These are phyloP conservation scores for Hypoxylon intermedium DNA, from an alignment of 495 filamentous ascomycete genomes.

Conservation along the genomic window DNA sequence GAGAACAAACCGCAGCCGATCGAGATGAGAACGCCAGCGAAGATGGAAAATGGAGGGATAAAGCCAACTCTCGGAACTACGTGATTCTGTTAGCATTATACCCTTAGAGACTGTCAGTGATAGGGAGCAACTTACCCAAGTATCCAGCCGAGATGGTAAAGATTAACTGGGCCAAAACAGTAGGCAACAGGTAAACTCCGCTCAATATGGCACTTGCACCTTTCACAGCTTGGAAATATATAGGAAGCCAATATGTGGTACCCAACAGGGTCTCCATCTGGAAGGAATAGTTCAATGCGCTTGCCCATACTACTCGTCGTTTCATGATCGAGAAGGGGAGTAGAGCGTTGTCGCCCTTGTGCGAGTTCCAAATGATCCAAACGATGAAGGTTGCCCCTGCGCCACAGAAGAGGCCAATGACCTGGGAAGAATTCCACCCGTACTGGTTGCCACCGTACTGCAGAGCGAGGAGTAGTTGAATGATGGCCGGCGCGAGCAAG, in stretches of 20 bases:
- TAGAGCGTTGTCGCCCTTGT: conserved; percentile 51
- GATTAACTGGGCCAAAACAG: conserved; percentile 55
- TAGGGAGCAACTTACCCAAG: conserved; percentile 1
- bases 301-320: neutral
- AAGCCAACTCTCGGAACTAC: conserved; percentile 54
- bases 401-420: conserved; percentile 46
- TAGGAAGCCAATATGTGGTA: conserved; percentile 54
- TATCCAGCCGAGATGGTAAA: conserved; percentile 34
- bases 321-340: conserved; percentile 15
- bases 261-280: conserved; percentile 16
- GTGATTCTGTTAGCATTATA: neutral
- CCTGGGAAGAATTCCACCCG: conserved; percentile 44
- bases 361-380: conserved; percentile 50
- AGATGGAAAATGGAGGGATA: conserved; percentile 63
- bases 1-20: conserved; percentile 58
- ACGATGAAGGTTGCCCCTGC: conserved; percentile 46
- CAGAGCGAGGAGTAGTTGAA: conserved; percentile 53
- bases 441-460: conserved; percentile 54
- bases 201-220: conserved; percentile 51
- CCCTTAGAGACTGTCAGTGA: neutral
- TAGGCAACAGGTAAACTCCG: conserved; percentile 56
- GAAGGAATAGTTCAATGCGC: neutral
- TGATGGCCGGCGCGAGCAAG: conserved; percentile 46
- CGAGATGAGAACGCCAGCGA: conserved; percentile 58
- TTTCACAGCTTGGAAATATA: conserved; percentile 70